Conservation (phyloP, 192 early-diverging fungal genomes). For the Coemansia sp. region DNA sequence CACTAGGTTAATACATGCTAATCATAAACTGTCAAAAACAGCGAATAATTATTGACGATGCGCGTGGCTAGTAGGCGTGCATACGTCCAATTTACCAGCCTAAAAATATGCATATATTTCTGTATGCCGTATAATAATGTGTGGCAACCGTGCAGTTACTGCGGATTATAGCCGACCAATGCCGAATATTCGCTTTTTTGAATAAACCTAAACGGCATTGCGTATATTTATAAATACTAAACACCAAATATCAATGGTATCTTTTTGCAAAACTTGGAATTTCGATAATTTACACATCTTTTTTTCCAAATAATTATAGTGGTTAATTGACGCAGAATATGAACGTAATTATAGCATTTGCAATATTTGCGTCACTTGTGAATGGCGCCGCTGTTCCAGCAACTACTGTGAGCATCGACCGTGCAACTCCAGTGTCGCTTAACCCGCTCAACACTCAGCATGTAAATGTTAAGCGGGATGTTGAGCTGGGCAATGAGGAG, state of each 20-base stretch:
- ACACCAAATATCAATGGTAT: background rate
- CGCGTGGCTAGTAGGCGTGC: background rate
- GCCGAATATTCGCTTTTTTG: background rate
- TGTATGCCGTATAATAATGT: background rate
- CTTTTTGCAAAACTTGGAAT: background rate
- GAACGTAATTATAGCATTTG: background rate
- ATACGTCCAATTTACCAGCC: background rate
- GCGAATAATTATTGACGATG: too few relatives aligned
- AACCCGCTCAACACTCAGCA: background rate
- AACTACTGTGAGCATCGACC: background rate
- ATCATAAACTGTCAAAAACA: too few relatives aligned
- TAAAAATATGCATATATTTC: background rate
- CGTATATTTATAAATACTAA: too few relatives aligned
- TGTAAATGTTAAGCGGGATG: background rate
- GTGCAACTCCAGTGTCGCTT: slow-evolving; percentile 13
- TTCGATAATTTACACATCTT: background rate
- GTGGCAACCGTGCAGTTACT: background rate
- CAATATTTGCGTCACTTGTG: background rate
- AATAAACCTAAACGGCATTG: background rate
- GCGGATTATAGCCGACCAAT: background rate
- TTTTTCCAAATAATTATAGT: background rate
- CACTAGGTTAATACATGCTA: too few relatives aligned
- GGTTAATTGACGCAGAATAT: background rate
- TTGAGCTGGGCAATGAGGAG: slow-evolving; percentile 3
- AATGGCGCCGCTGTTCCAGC: background rate